These are phyloP conservation scores for Fragaria ananassa DNA, from an alignment of 306 rosid genomes.

Conservation along the genomic window DNA sequence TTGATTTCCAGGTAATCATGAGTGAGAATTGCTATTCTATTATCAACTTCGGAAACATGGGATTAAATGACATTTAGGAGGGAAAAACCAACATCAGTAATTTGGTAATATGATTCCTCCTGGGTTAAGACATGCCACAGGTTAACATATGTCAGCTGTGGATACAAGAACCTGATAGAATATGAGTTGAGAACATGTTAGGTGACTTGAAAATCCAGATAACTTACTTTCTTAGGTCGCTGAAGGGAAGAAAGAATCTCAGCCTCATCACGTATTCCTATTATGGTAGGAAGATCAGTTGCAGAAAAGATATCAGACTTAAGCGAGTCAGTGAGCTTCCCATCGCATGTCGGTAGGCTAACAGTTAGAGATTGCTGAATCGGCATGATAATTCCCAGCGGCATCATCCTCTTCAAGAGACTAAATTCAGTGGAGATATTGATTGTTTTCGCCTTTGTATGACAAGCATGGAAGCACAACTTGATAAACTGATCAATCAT, in stretches of 20 bases:
- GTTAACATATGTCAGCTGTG: slow-evolving; percentile 11
- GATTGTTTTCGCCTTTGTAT: slow-evolving; percentile 69
- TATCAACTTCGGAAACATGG: not conserved
- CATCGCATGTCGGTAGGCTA: slow-evolving; percentile 75
- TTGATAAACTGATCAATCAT: slow-evolving; percentile 85
- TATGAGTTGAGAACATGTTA: slow-evolving; percentile 10
- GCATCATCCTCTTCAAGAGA: slow-evolving; percentile 96
- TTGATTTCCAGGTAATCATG: not conserved
- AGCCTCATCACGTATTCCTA: slow-evolving; percentile 92
- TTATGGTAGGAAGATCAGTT: slow-evolving; percentile 83
- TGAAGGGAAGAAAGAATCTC: slow-evolving; percentile 98
- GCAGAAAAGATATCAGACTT: slow-evolving; percentile 66
- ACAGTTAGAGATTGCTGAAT: slow-evolving; percentile 83
- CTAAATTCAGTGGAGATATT: slow-evolving; percentile 88
- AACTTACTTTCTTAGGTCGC: slow-evolving; percentile 82
- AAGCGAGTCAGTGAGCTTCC: slow-evolving; percentile 52
- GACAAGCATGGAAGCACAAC: slow-evolving; percentile 90
- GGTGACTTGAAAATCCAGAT: slow-evolving; percentile 16
- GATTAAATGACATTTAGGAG: not conserved
- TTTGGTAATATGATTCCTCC: not conserved
- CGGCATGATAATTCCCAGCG: slow-evolving; percentile 93
- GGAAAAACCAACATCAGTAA: slow-evolving; percentile 8
- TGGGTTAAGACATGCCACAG: not conserved
- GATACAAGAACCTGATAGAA: slow-evolving; percentile 10
- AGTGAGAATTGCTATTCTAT: not conserved